Conservation (phyloP, 2,329 filamentous ascomycete genomes). For the Venturia aucupariae region DNA sequence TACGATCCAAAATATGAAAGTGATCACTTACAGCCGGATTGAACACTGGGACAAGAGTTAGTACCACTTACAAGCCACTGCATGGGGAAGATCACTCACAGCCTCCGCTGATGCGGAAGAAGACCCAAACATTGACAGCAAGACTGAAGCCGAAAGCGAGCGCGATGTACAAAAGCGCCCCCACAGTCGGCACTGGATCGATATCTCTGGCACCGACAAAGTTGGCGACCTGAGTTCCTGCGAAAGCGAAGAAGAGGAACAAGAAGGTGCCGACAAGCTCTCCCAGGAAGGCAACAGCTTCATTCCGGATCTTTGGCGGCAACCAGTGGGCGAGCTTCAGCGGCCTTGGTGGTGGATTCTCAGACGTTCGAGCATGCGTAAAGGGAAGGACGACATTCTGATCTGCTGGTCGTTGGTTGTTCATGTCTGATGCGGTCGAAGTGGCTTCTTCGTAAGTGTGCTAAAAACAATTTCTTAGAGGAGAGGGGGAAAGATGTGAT, state of each 20-base stretch:
- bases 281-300: slow-evolving; percentile 38
- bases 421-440: not conserved
- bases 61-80: slow-evolving; percentile 9
- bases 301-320: slow-evolving; percentile 21
- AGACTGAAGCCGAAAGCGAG: slow-evolving; percentile 35
- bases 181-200: slow-evolving; percentile 11
- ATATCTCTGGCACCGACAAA: slow-evolving; percentile 20
- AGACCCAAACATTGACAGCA: slow-evolving; percentile 37
- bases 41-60: slow-evolving; percentile 19
- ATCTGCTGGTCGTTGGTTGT: slow-evolving; percentile 11
- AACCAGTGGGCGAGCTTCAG: slow-evolving; percentile 10
- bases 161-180: slow-evolving; percentile 29
- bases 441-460: not conserved
- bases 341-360: not conserved
- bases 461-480: not conserved
- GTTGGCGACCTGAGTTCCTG: slow-evolving; percentile 33
- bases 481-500: not conserved
- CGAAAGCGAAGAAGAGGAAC: slow-evolving; percentile 35
- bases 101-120: slow-evolving; percentile 33
- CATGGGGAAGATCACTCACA: slow-evolving; percentile 17
- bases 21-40: slow-evolving; percentile 21
- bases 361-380: slow-evolving; percentile 1
- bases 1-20: not conserved
- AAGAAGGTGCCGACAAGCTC: slow-evolving; percentile 38
- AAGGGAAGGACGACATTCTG: slow-evolving; percentile 13